Evolutionary conservation across 352 stramenopile genomes (phyloP).

Genomic region (Phytopythium montanum): DNA sequence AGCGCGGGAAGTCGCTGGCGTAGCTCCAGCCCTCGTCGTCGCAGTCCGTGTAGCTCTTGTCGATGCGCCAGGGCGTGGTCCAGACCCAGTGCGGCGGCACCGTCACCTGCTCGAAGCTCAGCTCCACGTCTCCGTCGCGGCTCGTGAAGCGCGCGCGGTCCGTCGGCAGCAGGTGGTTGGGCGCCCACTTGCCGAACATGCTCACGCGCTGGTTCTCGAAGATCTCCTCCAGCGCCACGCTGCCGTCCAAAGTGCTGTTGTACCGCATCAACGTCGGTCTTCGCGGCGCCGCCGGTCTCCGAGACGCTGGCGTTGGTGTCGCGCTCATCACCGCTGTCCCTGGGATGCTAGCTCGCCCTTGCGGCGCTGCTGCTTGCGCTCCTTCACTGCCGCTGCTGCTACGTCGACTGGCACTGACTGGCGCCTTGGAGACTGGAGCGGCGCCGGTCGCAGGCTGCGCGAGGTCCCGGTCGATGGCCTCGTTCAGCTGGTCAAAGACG

Average conservation of each 20-base stretch:
- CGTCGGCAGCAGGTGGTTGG: conserved; percentile 79
- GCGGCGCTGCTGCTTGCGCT: background rate
- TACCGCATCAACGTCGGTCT: conserved; percentile 42
- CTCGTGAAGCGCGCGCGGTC: conserved; percentile 81
- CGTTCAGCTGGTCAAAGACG: conserved; percentile 51
- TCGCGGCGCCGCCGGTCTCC: conserved; percentile 8
- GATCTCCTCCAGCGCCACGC: conserved; percentile 80
- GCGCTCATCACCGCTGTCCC: background rate
- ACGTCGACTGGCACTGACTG: conserved; percentile 4
- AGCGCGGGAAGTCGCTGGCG: conserved; percentile 80
- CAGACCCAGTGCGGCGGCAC: conserved; percentile 78
- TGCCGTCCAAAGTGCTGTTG: conserved; percentile 69
- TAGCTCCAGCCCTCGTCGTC: conserved; percentile 89
- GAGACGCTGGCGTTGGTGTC: background rate
- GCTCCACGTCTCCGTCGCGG: conserved; percentile 65
- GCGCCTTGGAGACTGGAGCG: background rate
- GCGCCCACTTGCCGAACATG: conserved; percentile 86
- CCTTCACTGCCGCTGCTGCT: background rate
- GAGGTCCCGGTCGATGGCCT: conserved; percentile 29
- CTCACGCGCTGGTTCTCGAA: conserved; percentile 88
- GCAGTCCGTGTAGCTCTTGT: conserved; percentile 87
- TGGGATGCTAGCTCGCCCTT: background rate
- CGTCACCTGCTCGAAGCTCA: conserved; percentile 78
- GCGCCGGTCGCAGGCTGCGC: conserved; percentile 1
- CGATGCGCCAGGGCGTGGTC: conserved; percentile 83